phyloP scores from a whole-genome alignment of 2,329 filamentous ascomycete species.

The Fusarium agapanthi region DNA sequence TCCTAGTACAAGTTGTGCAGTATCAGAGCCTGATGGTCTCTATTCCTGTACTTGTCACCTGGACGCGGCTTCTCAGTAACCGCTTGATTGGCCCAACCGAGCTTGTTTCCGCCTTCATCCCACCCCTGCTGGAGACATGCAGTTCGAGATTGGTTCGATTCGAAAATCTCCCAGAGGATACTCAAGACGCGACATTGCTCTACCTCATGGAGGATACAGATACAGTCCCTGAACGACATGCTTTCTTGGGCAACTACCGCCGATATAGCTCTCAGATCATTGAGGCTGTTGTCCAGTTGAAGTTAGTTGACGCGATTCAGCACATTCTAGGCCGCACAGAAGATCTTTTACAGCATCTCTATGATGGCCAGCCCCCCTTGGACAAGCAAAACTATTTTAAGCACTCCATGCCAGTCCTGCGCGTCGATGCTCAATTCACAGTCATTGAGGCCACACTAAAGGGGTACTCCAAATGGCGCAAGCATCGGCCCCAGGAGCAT shows the following conservation, averaged over 20 bases:
- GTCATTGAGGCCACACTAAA: constrained; percentile 89
- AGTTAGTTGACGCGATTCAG: constrained; percentile 83
- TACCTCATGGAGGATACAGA: constrained; percentile 95
- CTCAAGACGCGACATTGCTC: constrained; percentile 78
- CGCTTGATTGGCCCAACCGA: constrained; percentile 72
- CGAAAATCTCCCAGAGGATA: constrained; percentile 84
- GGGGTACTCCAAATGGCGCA: constrained; percentile 84
- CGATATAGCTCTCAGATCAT: constrained; percentile 89
- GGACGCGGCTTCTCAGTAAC: constrained; percentile 83
- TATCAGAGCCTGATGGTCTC: constrained; percentile 91
- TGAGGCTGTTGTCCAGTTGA: constrained; percentile 83
- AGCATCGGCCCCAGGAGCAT: constrained; percentile 44
- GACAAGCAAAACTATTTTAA: constrained; percentile 72
- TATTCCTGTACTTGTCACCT: constrained; percentile 89
- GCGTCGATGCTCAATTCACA: constrained; percentile 87
- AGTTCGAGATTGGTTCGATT: constrained; percentile 86
- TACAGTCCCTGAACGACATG: constrained; percentile 90
- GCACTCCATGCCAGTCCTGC: constrained; percentile 75
- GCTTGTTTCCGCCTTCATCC: constrained; percentile 70
- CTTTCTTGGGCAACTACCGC: constrained; percentile 94
- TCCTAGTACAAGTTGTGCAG: constrained; percentile 81
- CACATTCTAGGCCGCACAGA: constrained; percentile 88
- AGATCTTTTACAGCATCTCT: constrained; percentile 76
- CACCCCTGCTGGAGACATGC: constrained; percentile 81
- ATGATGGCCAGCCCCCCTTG: constrained; percentile 74